Evolutionary conservation across 2,329 filamentous ascomycete species (phyloP).

Genomic region (Ophiognomonia clavigignenti-juglandacearum): DNA sequence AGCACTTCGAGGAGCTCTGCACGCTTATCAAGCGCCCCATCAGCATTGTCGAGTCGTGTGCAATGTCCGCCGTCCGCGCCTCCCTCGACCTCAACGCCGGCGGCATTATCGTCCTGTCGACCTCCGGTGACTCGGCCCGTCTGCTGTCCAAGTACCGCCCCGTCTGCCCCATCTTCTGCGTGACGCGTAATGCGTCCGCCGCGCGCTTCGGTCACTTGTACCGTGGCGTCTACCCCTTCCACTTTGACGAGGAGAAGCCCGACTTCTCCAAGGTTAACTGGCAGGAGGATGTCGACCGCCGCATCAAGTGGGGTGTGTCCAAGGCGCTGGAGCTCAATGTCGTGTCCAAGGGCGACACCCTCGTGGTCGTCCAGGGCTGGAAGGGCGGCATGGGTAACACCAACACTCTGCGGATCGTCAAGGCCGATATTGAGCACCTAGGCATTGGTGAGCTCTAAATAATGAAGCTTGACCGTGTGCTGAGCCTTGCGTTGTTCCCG

Average conservation of each 20-base stretch:
- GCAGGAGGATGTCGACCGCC: constrained; percentile 98
- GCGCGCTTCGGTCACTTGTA: constrained; percentile 92
- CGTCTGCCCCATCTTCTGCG: constrained; percentile 99
- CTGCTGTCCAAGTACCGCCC: constrained; percentile 98
- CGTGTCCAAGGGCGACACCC: constrained; percentile 65
- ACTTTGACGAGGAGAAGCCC: constrained; percentile 88
- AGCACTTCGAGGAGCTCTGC: constrained; percentile 92
- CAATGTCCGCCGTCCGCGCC: constrained; percentile 93
- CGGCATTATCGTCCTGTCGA: constrained; percentile 93
- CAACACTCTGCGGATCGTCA: constrained; percentile 68
- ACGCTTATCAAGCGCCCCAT: constrained; percentile 78
- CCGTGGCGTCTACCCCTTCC: constrained; percentile 96
- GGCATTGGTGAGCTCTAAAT: constrained; percentile 42
- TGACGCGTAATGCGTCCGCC: constrained; percentile 79
- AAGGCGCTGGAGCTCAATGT: constrained; percentile 80
- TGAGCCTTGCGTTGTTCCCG: too few species aligned
- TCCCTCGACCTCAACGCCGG: constrained; percentile 95
- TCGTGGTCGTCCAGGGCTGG: constrained; percentile 87
- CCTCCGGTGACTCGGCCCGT: constrained; percentile 89
- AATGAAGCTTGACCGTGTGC: too few species aligned
- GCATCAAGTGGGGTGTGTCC: constrained; percentile 94
- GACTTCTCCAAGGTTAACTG: constrained; percentile 91
- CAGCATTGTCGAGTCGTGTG: constrained; percentile 85
- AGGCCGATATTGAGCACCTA: constrained; percentile 54
- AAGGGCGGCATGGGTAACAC: constrained; percentile 89